Percentiles rank a stretch among this genome's conserved stretches.
These are phyloP conservation scores for Morella rubra DNA, from an alignment of 306 rosid genomes.

Conservation along the genomic window DNA sequence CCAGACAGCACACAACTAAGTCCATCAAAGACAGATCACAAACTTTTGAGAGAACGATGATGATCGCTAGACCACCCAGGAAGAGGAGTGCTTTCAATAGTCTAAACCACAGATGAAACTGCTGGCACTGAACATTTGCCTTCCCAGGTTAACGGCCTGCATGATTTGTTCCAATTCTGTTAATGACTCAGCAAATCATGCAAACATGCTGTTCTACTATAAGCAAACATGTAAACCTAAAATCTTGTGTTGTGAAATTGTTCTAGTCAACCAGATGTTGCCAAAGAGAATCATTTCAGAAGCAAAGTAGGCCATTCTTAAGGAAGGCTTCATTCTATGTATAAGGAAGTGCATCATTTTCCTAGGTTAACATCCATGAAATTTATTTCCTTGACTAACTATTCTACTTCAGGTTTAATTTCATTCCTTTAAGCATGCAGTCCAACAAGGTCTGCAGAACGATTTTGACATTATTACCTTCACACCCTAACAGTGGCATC, in stretches of 20 bases:
- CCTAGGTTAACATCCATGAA: neutral
- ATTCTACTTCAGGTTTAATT: neutral
- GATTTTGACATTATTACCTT: neutral
- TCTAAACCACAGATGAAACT: constrained; percentile 80
- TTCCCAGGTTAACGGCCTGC: constrained; percentile 90
- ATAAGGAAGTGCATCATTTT: no score
- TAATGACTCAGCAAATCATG: constrained; percentile 16
- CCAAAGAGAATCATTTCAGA: neutral
- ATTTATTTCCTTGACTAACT: neutral
- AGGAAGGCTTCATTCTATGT: neutral
- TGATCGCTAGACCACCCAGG: constrained; percentile 61
- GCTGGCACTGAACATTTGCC: constrained; percentile 68
- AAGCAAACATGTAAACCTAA: neutral
- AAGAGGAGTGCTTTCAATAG: constrained; percentile 78
- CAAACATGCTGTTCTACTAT: no score
- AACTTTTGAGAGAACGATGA: constrained; percentile 55
- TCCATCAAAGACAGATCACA: constrained; percentile 73
- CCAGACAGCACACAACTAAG: constrained; percentile 76
- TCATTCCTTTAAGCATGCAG: neutral
- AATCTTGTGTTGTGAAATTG: neutral
- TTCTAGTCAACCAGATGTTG: neutral
- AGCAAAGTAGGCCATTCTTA: neutral
- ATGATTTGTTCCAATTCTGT: constrained; percentile 18
- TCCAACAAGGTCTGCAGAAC: neutral
- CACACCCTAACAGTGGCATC: neutral